phyloP scores from a whole-genome alignment of 2,329 filamentous ascomycete genomes.

The Alternaria brassicicola region DNA sequence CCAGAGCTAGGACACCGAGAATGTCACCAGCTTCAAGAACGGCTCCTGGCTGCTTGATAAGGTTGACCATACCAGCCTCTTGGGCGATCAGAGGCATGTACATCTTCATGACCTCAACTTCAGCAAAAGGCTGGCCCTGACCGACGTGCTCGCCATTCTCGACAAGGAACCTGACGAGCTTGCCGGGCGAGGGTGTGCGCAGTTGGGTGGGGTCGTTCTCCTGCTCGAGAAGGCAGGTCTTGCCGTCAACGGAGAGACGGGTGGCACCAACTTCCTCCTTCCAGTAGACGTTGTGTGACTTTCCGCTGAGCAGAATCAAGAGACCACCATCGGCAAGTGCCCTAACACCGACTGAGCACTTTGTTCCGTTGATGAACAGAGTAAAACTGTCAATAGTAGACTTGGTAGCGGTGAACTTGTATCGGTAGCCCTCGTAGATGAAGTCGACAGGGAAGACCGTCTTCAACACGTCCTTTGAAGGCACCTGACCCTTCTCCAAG shows the following conservation, averaged over 20 bases:
- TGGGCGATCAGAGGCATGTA: conserved; percentile 97
- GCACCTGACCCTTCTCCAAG: conserved; percentile 95
- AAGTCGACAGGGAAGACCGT: conserved; percentile 98
- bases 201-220: conserved; percentile 99
- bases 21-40: conserved; percentile 98
- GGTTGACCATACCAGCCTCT: conserved; percentile 94
- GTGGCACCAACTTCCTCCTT: conserved; percentile 98
- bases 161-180: conserved; percentile 96
- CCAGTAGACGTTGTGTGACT: conserved; percentile 99
- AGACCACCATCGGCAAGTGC: conserved; percentile 93
- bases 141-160: conserved; percentile 93
- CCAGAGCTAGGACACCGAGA: conserved; percentile 92
- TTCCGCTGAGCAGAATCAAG: conserved; percentile 85
- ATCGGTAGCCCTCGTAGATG: conserved; percentile 95
- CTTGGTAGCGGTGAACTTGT: conserved; percentile 97
- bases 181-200: conserved; percentile 91
- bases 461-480: conserved; percentile 94
- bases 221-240: conserved; percentile 96
- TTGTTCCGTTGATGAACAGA: conserved; percentile 98
- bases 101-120: conserved; percentile 99
- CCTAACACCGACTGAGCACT: conserved; percentile 90
- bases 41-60: conserved; percentile 99
- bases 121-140: conserved; percentile 90
- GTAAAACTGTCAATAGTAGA: conserved; percentile 94
- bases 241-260: conserved; percentile 93